Conservation (phyloP, 2,329 filamentous ascomycete species). For the Dactylellina parvicollis region DNA sequence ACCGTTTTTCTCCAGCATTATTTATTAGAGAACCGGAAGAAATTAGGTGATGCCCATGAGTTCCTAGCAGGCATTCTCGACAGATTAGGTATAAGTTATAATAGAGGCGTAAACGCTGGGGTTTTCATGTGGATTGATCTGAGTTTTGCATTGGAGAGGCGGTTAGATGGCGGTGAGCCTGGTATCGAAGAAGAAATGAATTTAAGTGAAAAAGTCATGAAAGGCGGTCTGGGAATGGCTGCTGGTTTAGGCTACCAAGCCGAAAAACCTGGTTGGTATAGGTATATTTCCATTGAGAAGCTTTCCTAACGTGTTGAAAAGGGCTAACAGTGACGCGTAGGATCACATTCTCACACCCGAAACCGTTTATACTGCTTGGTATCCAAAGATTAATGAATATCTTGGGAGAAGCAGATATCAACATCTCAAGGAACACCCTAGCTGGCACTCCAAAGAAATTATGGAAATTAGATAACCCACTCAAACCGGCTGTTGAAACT, state of each 20-base stretch:
- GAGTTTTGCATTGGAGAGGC: conserved; percentile 51
- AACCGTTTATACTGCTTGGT: conserved; percentile 3
- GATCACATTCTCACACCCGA: conserved; percentile 28
- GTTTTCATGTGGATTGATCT: conserved; percentile 70
- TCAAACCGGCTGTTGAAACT: not conserved
- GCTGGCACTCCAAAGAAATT: not conserved
- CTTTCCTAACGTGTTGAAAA: not conserved
- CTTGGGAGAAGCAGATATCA: conserved; percentile 5
- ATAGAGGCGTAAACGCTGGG: conserved; percentile 66
- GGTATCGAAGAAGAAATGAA: conserved; percentile 57
- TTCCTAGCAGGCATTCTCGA: conserved; percentile 61
- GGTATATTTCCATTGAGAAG: conserved; percentile 50
- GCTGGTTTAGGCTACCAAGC: conserved; percentile 60
- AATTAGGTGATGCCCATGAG: conserved; percentile 62
- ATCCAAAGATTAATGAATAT: conserved; percentile 18
- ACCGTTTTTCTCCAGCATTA: conserved; percentile 63
- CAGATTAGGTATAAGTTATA: conserved; percentile 64
- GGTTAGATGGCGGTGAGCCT: conserved; percentile 3
- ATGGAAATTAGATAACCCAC: not conserved
- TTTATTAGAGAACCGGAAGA: conserved; percentile 62
- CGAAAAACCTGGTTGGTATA: conserved; percentile 62
- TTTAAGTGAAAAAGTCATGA: conserved; percentile 60
- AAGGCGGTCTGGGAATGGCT: conserved; percentile 61
- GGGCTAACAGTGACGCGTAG: not conserved
- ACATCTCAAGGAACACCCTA: not conserved